Evolutionary conservation across 345 rosid species (phyloP).

Genomic region (Syzygium grande): DNA sequence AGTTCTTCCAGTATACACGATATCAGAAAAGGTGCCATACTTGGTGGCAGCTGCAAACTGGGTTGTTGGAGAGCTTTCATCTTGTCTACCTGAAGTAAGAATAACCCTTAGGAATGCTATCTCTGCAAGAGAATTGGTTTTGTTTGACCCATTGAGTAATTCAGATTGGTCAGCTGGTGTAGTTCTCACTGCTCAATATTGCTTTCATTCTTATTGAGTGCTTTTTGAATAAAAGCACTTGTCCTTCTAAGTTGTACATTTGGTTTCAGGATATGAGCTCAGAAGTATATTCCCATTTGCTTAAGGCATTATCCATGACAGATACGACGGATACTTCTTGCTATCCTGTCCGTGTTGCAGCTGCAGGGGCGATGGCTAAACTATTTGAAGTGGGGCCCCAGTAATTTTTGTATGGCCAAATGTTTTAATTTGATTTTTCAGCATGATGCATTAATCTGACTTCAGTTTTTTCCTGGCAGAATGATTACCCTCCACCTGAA

Average conservation of each 20-base stretch:
- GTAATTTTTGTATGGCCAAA: neutral
- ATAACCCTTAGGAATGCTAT: slow-evolving; percentile 1
- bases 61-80: slow-evolving; percentile 76
- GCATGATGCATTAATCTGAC: slow-evolving; percentile 3
- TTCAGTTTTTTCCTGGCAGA: slow-evolving; percentile 28
- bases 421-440: slow-evolving; percentile 1
- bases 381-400: slow-evolving; percentile 56
- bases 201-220: neutral
- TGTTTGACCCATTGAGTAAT: neutral
- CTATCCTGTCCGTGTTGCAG: slow-evolving; percentile 75
- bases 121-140: neutral
- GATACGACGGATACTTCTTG: slow-evolving; percentile 45
- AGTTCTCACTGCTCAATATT: neutral
- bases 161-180: neutral
- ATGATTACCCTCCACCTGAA: slow-evolving; percentile 68
- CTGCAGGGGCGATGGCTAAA: slow-evolving; percentile 67
- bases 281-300: slow-evolving; percentile 61
- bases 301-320: slow-evolving; percentile 63
- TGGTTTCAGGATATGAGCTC: slow-evolving; percentile 54
- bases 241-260: neutral
- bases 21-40: slow-evolving; percentile 46
- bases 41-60: slow-evolving; percentile 80
- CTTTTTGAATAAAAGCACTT: neutral
- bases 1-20: slow-evolving; percentile 52
- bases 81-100: slow-evolving; percentile 71